Conservation (phyloP, 2,329 filamentous ascomycete species). For the Cercospora berteroae region DNA sequence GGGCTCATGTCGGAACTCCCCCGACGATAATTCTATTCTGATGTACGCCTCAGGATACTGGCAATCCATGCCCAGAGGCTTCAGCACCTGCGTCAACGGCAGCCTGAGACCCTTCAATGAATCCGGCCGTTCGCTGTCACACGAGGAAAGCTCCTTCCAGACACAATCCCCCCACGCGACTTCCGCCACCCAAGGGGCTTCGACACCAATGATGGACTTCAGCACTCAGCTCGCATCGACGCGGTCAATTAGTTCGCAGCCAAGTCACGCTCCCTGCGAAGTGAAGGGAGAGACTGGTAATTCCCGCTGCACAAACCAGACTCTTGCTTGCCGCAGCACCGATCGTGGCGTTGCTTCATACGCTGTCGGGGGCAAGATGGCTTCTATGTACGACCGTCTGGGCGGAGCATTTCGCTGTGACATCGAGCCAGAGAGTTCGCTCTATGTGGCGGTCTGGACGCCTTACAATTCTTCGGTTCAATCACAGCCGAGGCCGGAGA, state of each 20-base stretch:
- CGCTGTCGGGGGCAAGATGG: not conserved
- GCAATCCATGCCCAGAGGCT: not conserved
- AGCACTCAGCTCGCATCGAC: not conserved
- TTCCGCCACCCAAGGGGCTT: not conserved
- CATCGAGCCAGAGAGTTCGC: not conserved
- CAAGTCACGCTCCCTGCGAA: not conserved
- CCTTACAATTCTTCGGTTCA: not conserved
- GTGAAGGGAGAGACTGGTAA: not conserved
- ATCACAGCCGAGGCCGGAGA: not conserved
- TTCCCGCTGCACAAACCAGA: not conserved
- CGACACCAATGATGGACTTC: not conserved
- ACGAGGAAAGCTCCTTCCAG: not conserved
- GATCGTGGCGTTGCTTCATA: not conserved
- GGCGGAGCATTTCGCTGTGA: not conserved
- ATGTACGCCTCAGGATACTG: not conserved
- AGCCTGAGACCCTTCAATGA: not conserved
- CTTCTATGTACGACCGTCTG: not conserved
- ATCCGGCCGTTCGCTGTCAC: not conserved
- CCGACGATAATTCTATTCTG: not conserved
- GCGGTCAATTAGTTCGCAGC: not conserved
- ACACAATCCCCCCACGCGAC: not conserved
- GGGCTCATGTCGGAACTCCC: not conserved
- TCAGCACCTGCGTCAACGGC: not conserved
- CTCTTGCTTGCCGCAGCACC: not conserved
- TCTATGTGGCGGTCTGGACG: not conserved